Evolutionary conservation across 2,329 filamentous ascomycete genomes (phyloP), one percentile per base, ranked within the genome.

Genomic region (Mycosphaerella arachidis): DNA sequence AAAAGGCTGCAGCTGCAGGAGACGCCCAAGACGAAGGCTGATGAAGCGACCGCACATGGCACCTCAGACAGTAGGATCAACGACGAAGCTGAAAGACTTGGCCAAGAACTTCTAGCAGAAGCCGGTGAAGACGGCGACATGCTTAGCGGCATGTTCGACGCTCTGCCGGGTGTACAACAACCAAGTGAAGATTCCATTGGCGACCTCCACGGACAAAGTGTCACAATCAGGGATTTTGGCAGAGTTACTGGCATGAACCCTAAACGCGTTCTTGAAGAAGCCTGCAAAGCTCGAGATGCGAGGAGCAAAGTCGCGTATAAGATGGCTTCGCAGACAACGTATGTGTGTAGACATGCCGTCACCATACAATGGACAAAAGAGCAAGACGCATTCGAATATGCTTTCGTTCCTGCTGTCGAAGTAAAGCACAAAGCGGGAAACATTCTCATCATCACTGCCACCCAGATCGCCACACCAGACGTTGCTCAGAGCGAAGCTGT

Each of bases 401-500:
- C 76, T 1, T 74, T 76, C 35, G 71, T 81, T 59, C 66, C 68
- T 33, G 76, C 74, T 7, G 70, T 85, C 29, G 72, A 70, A 1
- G 76, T 77, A 54, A 74, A 75, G 35, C 73, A 83, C 77, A 70
- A 73, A 74, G 56, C 78, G 64, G 30, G 30, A 6, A 73, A 74
- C 48, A 74, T 72, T 10, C 74, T 88, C 27, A 84, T 79, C 10
- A 86, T 94, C 66, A 88, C 86, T 46, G 96, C 97, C 88, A 80
- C 77, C 4, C 81, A 82, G 0, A 75, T 95, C 48, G 89, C 91
- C 10, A 88, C 91, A 0, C 85, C 91, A 0, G 88, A 91, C 56
- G 67, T 81, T 12, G 86, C 87, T 64, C 92, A 99, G 72, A 95
- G 94, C 6, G 92, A 97, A 73, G 87, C 88, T 1, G 97, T 88